phyloP scores from a whole-genome alignment of 1,139 yeast genomes.

The Fermentozyma sake region DNA sequence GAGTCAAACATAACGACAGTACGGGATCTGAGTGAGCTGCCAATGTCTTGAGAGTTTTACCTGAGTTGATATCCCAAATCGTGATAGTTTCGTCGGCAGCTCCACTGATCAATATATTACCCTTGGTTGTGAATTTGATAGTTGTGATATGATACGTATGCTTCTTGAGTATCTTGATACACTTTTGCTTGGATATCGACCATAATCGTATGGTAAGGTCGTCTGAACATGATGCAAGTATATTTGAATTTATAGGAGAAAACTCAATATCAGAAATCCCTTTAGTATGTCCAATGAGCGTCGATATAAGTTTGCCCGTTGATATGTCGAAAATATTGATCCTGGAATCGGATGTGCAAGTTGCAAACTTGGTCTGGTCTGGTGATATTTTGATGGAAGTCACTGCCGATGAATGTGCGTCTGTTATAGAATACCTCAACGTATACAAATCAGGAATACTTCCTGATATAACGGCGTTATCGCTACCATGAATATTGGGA shows the following conservation, averaged over 20 bases:
- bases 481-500: too few species aligned
- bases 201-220: slow-evolving; percentile 79
- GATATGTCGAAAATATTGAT: slow-evolving; percentile 39
- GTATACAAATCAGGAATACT: slow-evolving; percentile 9
- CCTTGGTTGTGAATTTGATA: slow-evolving; percentile 66
- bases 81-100: slow-evolving; percentile 89
- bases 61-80: slow-evolving; percentile 80
- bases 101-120: slow-evolving; percentile 76
- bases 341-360: slow-evolving; percentile 35
- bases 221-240: slow-evolving; percentile 82
- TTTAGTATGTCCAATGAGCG: slow-evolving; percentile 56
- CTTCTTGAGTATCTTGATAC: slow-evolving; percentile 61
- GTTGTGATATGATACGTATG: slow-evolving; percentile 85
- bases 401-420: slow-evolving; percentile 9
- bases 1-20: slow-evolving; percentile 64
- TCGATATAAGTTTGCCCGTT: slow-evolving; percentile 27
- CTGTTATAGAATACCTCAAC: slow-evolving; percentile 5
- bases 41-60: slow-evolving; percentile 68
- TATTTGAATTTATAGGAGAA: slow-evolving; percentile 65
- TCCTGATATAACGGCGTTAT: too few species aligned
- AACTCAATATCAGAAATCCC: slow-evolving; percentile 73
- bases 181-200: slow-evolving; percentile 49
- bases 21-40: slow-evolving; percentile 96
- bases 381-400: slow-evolving; percentile 63
- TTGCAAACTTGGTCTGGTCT: slow-evolving; percentile 58